These are phyloP conservation scores for Plasmodium vinckei DNA, from an alignment of 169 alveolate species.

Conservation along the genomic window DNA sequence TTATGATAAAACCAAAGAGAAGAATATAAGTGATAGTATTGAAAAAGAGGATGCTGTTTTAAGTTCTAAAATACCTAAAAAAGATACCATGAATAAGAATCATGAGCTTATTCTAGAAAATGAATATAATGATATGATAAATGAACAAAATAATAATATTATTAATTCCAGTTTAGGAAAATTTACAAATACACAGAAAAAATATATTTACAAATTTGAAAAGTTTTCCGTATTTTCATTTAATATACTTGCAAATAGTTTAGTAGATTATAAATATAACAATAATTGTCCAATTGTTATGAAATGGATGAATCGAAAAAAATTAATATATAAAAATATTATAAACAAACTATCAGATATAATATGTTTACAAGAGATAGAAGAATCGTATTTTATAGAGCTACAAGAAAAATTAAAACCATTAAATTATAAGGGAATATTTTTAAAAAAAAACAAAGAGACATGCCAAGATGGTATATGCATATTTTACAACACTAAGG, in stretches of 20 bases:
- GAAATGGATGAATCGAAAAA: slow-evolving; percentile 83
- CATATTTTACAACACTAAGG: slow-evolving; percentile 78
- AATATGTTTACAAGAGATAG: slow-evolving; percentile 85
- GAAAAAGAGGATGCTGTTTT: not conserved
- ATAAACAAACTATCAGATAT: slow-evolving; percentile 77
- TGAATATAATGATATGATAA: not conserved
- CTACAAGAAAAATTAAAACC: slow-evolving; percentile 73
- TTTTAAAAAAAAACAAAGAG: slow-evolving; percentile 81
- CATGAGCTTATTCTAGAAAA: not conserved
- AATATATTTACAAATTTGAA: slow-evolving; percentile 29
- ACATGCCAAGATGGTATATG: slow-evolving; percentile 84
- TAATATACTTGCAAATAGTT: slow-evolving; percentile 84
- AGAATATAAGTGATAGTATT: too few species aligned
- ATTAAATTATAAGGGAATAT: slow-evolving; percentile 79
- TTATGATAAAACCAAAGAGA: too few species aligned
- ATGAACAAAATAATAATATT: not conserved
- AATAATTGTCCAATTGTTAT: slow-evolving; percentile 80
- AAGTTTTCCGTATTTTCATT: slow-evolving; percentile 76
- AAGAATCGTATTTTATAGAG: slow-evolving; percentile 77
- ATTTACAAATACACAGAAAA: slow-evolving; percentile 5
- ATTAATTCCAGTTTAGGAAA: slow-evolving; percentile 7
- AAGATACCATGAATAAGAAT: not conserved
- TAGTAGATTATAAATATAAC: slow-evolving; percentile 85
- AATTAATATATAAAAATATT: slow-evolving; percentile 77
- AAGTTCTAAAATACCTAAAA: not conserved